Base-by-base conservation (phyloP, 2,329 filamentous ascomycete species). In the Ceratocystiopsis sp. region DNA sequence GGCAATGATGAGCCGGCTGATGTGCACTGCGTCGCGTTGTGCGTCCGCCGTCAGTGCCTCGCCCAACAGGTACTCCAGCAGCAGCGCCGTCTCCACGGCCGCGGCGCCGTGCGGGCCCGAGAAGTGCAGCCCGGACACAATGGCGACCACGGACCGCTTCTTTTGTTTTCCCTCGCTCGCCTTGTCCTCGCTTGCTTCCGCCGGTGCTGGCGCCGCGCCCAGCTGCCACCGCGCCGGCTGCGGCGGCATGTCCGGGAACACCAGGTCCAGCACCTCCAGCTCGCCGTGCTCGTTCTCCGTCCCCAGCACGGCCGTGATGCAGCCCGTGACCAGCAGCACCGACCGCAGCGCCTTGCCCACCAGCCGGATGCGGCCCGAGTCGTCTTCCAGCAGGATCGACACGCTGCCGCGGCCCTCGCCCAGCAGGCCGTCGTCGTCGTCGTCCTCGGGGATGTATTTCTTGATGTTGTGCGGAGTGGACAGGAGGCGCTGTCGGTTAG, bases 221-320 rank as follows among this genome's bases (percentile, higher is more conserved):
- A 80, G 65, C 42, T 80, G 69, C 85, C 86, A 94, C 29, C 89
- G 76, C 41, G 74, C 69, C 13, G 84, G 80, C 54, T 98, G 91
- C 0, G 78, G 75, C 15, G 89, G 73, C 5, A 98, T 63, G 56
- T 95, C 86, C 8, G 91, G 84, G 37, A 93, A 78, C 55, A 87
- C 84, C 51, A 94, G 69, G 59, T 94, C 89, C 36, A 96, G 71
- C 8, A 94, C 81, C 53, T 96, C 86, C 47, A 98, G 86, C 52
- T 94, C 84, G 49, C 91, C 91, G 61, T 89, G 80, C 42, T 75
- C 69, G 54, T 94, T 95, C 58, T 98, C 91, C 0, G 86, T 94
- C 34, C 91, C 91, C 65, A 98, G 75, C 3, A 87, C 86, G n/a
- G 86, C 87, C 37, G 96, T 73, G 53, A 98, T 86, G 53, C 84